Percentiles rank a stretch among this genome's conserved stretches.
phyloP scores from a whole-genome alignment of 345 rosid species.

The Diplotaxis tenuifolia region DNA sequence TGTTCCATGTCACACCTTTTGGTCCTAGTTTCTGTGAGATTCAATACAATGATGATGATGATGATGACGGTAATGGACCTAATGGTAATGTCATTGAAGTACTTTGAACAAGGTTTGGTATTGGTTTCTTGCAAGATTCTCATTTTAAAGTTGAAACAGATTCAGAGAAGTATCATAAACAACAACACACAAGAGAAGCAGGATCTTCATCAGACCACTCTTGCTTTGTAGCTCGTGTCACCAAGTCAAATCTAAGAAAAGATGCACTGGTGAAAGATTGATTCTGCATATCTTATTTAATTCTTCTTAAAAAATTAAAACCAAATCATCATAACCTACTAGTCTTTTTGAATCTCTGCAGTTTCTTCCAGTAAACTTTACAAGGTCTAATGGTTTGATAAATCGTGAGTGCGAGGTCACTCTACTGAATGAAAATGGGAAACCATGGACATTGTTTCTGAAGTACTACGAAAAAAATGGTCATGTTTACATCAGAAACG shows the following conservation, averaged over 20 bases:
- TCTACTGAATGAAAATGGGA: background rate
- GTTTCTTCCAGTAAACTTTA: background rate
- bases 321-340: background rate
- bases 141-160: background rate
- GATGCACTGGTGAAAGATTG: background rate
- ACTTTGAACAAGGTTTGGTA: background rate
- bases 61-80: background rate
- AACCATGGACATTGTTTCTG: conserved; percentile 11
- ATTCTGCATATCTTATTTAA: no score
- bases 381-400: conserved; percentile 10
- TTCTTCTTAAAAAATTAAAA: no score
- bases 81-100: background rate
- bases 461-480: background rate
- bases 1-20: conserved; percentile 21
- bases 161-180: background rate
- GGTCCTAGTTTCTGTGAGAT: conserved; percentile 26
- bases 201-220: background rate
- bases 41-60: background rate
- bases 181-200: background rate
- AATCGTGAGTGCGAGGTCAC: conserved; percentile 8
- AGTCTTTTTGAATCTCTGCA: background rate
- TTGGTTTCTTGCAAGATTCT: background rate
- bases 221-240: background rate
- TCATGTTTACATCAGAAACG: conserved; percentile 1
- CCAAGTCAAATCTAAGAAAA: background rate